Base-by-base conservation (phyloP, 2,329 filamentous ascomycete genomes). In the Phaeosphaeriaceae sp. region DNA sequence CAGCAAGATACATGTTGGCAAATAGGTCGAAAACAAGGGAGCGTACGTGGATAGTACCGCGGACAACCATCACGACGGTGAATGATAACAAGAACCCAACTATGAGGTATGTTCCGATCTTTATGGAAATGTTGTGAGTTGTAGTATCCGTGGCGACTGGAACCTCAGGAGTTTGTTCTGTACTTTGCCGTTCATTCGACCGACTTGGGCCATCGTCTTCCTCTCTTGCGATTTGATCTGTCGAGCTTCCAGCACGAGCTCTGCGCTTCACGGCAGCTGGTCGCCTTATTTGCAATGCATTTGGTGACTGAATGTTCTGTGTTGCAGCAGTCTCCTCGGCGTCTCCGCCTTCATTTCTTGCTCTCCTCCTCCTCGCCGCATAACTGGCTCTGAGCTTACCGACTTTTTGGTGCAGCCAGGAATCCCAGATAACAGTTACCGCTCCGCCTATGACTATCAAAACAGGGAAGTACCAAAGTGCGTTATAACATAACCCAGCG, bases 391-490 rank as follows among this genome's bases (percentile, higher is more conserved):
- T 61, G 13, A 63, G 29, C 50, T 67, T 70, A 38, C 68, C 72
- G 18, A 72, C 63, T 4, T 77, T 66, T 0, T 73, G 65, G n/a
- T 81, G 77, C 6, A 81, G 59, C 72, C 80, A 80, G 34, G 75
- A 35, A 68, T 90, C 87, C 76, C 83, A 85, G 0, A 82, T 44
- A 0, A 84, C 67, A 0, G 83, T 82, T 0, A 71, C 68, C 1
- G 79, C 9, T 0, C 87, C 87, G 0, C 80, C 82, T 1, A 77
- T 55, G 0, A 81, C 58, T 71, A 90, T 86, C 4, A 91, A 64
- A 0, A 83, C 61, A 0, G 88, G 88, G 37, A 90, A 91, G 57
- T 88, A 92, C 88, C 88, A 92, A 0, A 91, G 71, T 0, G 87
- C 83, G 41, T 85, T 89, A 59, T 90, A 90, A 40, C 88, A 77